phyloP scores from a whole-genome alignment of 306 rosid species.

The Herpetospermum pedunculosum region DNA sequence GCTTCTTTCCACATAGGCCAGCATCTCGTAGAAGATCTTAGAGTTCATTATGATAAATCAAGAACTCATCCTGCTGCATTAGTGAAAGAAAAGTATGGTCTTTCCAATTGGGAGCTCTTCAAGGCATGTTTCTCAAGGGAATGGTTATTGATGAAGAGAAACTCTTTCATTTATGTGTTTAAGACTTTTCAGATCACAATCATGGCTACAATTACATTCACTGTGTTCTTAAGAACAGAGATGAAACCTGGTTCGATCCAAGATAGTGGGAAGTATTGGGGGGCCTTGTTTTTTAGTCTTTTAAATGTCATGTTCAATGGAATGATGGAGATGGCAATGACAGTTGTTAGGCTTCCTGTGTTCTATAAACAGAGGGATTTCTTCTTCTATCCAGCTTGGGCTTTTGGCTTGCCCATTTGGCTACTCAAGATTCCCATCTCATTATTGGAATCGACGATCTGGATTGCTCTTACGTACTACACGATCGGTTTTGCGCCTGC shows the following conservation, averaged over 20 bases:
- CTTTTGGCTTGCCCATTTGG: slow-evolving; percentile 64
- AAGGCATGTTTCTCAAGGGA: slow-evolving; percentile 68
- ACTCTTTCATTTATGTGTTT: slow-evolving; percentile 46
- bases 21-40: slow-evolving; percentile 27
- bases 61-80: slow-evolving; percentile 46
- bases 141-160: slow-evolving; percentile 54
- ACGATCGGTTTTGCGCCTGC: slow-evolving; percentile 67
- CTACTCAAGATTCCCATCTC: slow-evolving; percentile 60
- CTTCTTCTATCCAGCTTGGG: slow-evolving; percentile 55
- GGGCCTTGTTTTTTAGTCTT: slow-evolving; percentile 59
- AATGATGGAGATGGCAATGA: slow-evolving; percentile 60
- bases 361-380: slow-evolving; percentile 71
- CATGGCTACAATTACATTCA: slow-evolving; percentile 49
- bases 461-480: slow-evolving; percentile 62
- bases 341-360: slow-evolving; percentile 47
- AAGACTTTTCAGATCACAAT: slow-evolving; percentile 53
- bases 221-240: slow-evolving; percentile 49
- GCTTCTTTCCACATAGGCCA: slow-evolving; percentile 26
- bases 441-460: slow-evolving; percentile 48
- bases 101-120: slow-evolving; percentile 48
- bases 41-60: slow-evolving; percentile 32
- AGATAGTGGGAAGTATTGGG: slow-evolving; percentile 51
- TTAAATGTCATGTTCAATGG: slow-evolving; percentile 69
- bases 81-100: slow-evolving; percentile 47
- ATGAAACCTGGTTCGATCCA: slow-evolving; percentile 45